Conservation (phyloP, 2,329 filamentous ascomycete species). For the Sporothrix dimorphospora region DNA sequence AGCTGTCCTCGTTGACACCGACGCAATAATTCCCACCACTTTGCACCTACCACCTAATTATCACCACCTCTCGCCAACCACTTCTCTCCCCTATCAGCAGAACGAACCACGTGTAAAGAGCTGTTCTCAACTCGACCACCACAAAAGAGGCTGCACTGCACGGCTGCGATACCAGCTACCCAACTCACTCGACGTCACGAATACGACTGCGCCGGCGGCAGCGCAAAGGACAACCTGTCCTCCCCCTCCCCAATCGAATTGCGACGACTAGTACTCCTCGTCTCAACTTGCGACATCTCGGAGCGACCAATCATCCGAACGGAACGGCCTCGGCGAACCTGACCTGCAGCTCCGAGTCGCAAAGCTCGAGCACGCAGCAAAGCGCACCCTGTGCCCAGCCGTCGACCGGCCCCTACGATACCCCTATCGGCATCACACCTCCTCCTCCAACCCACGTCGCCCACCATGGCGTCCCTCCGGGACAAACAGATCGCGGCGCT, state of each 20-base stretch:
- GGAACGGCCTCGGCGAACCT: neutral
- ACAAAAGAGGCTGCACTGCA: conserved; percentile 8
- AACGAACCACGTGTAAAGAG: conserved; percentile 15
- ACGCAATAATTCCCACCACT: conserved; percentile 16
- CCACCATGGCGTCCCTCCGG: conserved; percentile 32
- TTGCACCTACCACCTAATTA: conserved; percentile 8
- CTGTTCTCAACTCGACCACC: neutral
- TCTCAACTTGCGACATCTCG: neutral
- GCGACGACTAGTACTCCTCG: neutral
- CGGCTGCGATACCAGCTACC: neutral
- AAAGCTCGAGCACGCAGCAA: neutral
- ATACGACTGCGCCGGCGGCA: neutral
- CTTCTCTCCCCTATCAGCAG: conserved; percentile 6
- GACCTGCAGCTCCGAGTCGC: neutral
- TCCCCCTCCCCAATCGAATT: neutral
- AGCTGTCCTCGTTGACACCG: conserved; percentile 13
- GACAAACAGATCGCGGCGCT: conserved; percentile 56
- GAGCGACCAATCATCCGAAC: neutral
- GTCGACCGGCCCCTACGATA: neutral
- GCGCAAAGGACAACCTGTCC: neutral
- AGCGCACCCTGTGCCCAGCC: neutral
- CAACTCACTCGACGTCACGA: neutral
- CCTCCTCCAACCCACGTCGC: neutral
- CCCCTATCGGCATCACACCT: neutral
- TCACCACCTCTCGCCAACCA: conserved; percentile 3